Percentiles rank a stretch among this genome's conserved stretches.
Evolutionary conservation across 768 basidiomycete species (phyloP).

Genomic region (Lentinula sp.): DNA sequence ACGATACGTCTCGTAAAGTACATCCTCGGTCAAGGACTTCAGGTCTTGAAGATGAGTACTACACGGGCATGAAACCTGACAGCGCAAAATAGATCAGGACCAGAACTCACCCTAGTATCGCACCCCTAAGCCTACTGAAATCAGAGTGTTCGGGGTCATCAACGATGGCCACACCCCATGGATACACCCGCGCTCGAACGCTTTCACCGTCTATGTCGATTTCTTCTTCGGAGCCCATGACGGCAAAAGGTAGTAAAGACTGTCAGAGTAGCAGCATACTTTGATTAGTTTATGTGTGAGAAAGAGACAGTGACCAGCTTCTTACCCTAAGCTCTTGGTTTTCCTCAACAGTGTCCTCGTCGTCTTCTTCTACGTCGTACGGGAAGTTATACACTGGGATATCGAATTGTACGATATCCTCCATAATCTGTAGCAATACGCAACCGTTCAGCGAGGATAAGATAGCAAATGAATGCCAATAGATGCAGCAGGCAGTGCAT

Average conservation of each 20-base stretch:
- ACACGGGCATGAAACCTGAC: background rate
- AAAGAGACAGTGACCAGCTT: background rate
- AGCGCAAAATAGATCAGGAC: slow-evolving; percentile 21
- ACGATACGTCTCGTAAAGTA: slow-evolving; percentile 83
- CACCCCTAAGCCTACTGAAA: slow-evolving; percentile 70
- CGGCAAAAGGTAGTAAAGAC: slow-evolving; percentile 78
- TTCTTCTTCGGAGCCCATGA: slow-evolving; percentile 86
- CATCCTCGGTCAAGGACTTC: slow-evolving; percentile 78
- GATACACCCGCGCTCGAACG: slow-evolving; percentile 79
- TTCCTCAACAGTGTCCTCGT: slow-evolving; percentile 86
- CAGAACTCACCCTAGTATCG: slow-evolving; percentile 50
- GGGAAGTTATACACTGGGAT: slow-evolving; percentile 95
- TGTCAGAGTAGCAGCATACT: slow-evolving; percentile 10
- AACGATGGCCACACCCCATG: slow-evolving; percentile 89
- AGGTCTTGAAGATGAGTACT: slow-evolving; percentile 82
- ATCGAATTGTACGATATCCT: slow-evolving; percentile 85
- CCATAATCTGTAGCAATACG: slow-evolving; percentile 60
- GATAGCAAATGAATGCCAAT: background rate
- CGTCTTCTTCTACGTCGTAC: slow-evolving; percentile 90
- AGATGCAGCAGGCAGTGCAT: background rate
- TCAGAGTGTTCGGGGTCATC: slow-evolving; percentile 91
- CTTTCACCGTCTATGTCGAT: slow-evolving; percentile 74
- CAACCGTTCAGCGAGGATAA: slow-evolving; percentile 3
- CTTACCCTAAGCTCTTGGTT: slow-evolving; percentile 81
- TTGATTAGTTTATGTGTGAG: background rate